Base-by-base conservation (phyloP, 1,139 yeast genomes). In the Pneumocystis murina region DNA sequence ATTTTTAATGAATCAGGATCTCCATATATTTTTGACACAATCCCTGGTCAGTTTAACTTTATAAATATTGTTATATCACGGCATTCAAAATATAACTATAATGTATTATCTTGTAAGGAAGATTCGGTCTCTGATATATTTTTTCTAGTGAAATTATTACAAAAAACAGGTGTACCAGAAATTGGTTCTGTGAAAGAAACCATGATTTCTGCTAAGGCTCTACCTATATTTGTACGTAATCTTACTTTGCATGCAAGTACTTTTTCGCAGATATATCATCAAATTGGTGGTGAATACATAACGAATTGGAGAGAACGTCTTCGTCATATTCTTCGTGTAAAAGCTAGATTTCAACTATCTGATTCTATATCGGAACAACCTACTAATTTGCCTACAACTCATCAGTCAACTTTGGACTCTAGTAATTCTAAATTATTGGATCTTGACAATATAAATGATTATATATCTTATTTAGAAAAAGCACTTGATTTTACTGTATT, bases 1-100 rank as follows among this genome's bases (percentile, higher is more conserved):
- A 88, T 80, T 72, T 89, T 82, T 74, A 89, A 88, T 71, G 95
- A 88, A 69, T 83, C 90, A 16, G 83, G 83, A 0, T 59, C 61
- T 8, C 82, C 84, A 7, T 87, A 86, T 74, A 82, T 85, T 68
- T 86, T 87, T 75, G 86, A 86, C 68, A 74, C 84, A 58, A 83
- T 89, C 67, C 81, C 82, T 71, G 82, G 90, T 17, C 95, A 89
- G 73, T 89, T 89, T 77, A 88, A 86, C 69, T 88, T 88, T 72
- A 78, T 89, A 72, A 86, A 85, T 69, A 83, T 89, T 68, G 94
- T 88, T 43, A 82, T 89, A 43, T 36, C 40, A 35, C 59, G 62
- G 59, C 55, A 61, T 62, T 68, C 64, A 14, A 64, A 62, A 7
- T 64, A 55, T 16, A 67, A 65, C 30, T 48, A 48, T 48, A 16